A percentile compares a stretch with the other conserved stretches of the same genome.
Evolutionary conservation across 257 asterid species (phyloP).

Genomic region (Coffea eugenioides): DNA sequence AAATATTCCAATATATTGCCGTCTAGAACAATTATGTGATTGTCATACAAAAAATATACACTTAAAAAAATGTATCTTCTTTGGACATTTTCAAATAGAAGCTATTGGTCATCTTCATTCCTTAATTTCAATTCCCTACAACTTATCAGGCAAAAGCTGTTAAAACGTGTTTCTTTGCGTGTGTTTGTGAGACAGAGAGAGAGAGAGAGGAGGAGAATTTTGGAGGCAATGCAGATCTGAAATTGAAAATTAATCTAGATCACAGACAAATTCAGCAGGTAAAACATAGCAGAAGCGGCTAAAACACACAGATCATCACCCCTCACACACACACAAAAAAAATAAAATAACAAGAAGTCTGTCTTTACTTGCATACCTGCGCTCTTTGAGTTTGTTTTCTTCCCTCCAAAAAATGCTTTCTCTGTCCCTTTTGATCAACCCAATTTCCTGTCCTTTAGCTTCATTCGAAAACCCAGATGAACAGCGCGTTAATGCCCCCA

Average conservation of each 20-base stretch:
- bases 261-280: constrained; percentile 7
- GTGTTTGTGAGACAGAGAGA: neutral
- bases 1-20: constrained; percentile 36
- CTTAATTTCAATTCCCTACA: neutral
- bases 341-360: neutral
- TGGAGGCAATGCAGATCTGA: constrained; percentile 23
- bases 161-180: neutral
- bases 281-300: constrained; percentile 7
- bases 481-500: neutral
- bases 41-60: neutral
- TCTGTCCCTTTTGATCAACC: constrained; percentile 23
- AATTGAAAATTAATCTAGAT: neutral
- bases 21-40: constrained; percentile 25
- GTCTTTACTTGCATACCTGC: constrained; percentile 9
- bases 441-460: constrained; percentile 14
- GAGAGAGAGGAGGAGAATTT: neutral
- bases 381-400: neutral
- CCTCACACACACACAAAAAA: neutral
- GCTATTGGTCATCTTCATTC: constrained; percentile 2
- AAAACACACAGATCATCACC: constrained; percentile 12
- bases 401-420: neutral
- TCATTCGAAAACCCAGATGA: constrained; percentile 12
- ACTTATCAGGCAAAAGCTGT: neutral
- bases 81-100: constrained; percentile 26
- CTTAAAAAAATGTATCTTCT: neutral